Conservation (phyloP, 2,329 filamentous ascomycete genomes). For the Colletotrichum simmondsii region DNA sequence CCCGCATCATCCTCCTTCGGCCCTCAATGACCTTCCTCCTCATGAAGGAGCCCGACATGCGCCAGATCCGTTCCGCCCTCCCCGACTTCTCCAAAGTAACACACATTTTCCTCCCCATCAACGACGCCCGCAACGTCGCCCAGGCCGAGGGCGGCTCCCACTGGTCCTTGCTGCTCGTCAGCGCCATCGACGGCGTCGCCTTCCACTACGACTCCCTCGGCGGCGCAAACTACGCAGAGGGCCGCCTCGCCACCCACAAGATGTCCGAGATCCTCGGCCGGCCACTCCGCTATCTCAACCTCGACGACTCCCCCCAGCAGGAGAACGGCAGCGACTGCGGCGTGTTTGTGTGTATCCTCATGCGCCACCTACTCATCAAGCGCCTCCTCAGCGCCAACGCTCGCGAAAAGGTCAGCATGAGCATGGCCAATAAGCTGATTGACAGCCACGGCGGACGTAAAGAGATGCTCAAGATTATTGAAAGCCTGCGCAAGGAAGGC, state of each 20-base stretch:
- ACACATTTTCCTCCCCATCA: slow-evolving; percentile 95
- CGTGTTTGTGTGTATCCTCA: slow-evolving; percentile 94
- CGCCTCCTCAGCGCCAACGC: slow-evolving; percentile 82
- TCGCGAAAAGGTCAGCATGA: slow-evolving; percentile 92
- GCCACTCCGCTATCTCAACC: slow-evolving; percentile 79
- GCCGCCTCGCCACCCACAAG: slow-evolving; percentile 74
- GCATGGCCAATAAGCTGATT: slow-evolving; percentile 84
- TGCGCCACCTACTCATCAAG: slow-evolving; percentile 92
- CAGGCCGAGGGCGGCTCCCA: slow-evolving; percentile 91
- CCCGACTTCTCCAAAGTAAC: slow-evolving; percentile 84
- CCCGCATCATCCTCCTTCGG: slow-evolving; percentile 88
- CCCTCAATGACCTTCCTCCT: slow-evolving; percentile 94
- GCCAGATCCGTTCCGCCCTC: slow-evolving; percentile 72
- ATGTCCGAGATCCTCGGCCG: slow-evolving; percentile 75
- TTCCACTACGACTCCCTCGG: slow-evolving; percentile 96
- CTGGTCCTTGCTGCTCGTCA: slow-evolving; percentile 94
- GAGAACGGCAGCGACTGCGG: slow-evolving; percentile 94
- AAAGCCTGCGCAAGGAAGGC: slow-evolving; percentile 86
- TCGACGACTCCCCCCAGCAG: slow-evolving; percentile 89
- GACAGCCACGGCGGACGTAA: slow-evolving; percentile 84
- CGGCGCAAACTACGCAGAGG: slow-evolving; percentile 80
- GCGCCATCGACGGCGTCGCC: slow-evolving; percentile 86
- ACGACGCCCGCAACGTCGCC: slow-evolving; percentile 82
- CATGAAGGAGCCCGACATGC: slow-evolving; percentile 74
- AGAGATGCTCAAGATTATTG: slow-evolving; percentile 92